Percentiles rank a stretch among this genome's conserved stretches.
Conservation (phyloP, 208 protist genomes). For the Endotrypanum monterogeii region DNA sequence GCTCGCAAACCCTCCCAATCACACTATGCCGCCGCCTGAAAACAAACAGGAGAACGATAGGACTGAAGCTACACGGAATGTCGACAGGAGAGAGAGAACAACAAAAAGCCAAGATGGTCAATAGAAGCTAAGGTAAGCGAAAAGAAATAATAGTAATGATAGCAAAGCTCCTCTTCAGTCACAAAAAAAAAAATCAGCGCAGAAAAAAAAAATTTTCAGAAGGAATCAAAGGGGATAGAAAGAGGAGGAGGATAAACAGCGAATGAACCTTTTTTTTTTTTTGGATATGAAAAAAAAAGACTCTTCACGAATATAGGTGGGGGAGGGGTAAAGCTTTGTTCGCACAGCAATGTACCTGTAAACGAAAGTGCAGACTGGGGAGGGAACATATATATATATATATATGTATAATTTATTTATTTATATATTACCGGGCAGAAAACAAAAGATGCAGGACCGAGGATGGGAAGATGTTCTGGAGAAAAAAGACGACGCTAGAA, state of each 20-base stretch:
- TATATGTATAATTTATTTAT: slow-evolving; percentile 22
- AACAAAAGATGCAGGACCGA: neutral
- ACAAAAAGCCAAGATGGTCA: slow-evolving; percentile 1
- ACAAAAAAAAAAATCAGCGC: neutral
- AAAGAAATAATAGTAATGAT: neutral
- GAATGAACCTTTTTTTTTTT: neutral
- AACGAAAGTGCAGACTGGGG: too few species aligned
- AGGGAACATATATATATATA: slow-evolving; percentile 28
- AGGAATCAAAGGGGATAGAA: neutral
- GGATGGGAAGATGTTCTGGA: neutral
- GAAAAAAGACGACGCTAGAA: neutral
- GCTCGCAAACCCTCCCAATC: too few species aligned
- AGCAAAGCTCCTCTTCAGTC: too few species aligned
- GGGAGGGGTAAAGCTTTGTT: too few species aligned
- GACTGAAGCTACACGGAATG: too few species aligned
- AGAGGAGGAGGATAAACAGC: neutral
- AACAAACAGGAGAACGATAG: too few species aligned
- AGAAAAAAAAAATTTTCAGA: neutral
- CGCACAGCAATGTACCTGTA: neutral
- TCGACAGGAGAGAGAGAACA: too few species aligned
- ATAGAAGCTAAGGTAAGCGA: neutral
- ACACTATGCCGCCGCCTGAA: too few species aligned
- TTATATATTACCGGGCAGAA: neutral
- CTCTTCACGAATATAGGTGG: neutral
- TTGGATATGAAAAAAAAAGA: slow-evolving; percentile 4